Percentiles rank a stretch among this genome's conserved stretches.
Evolutionary conservation across 495 filamentous ascomycete species (phyloP).

Genomic region (Annulohypoxylon bovei): DNA sequence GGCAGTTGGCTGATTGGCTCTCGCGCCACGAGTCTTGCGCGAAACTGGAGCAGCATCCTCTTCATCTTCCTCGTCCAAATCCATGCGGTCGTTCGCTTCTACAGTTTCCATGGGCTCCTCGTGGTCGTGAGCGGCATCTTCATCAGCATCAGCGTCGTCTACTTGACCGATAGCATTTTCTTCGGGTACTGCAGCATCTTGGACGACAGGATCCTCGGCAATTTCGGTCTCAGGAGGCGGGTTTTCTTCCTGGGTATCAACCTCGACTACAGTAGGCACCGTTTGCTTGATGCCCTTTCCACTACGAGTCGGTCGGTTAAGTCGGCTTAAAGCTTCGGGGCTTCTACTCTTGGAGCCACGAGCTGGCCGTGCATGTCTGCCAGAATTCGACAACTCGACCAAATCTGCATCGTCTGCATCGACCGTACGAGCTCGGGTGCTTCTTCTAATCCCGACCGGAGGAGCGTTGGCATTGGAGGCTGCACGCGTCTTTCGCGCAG

Average conservation of each 20-base stretch:
- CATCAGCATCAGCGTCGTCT: slow-evolving; percentile 40
- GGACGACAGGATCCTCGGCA: slow-evolving; percentile 35
- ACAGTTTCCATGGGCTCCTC: slow-evolving; percentile 51
- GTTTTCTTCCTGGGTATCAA: slow-evolving; percentile 64
- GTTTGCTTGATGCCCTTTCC: slow-evolving; percentile 70
- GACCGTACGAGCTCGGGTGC: slow-evolving; percentile 57
- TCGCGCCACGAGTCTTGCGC: slow-evolving; percentile 60
- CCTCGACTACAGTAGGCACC: slow-evolving; percentile 65
- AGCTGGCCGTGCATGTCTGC: slow-evolving; percentile 72
- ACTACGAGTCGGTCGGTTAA: slow-evolving; percentile 63
- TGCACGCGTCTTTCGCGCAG: slow-evolving; percentile 29
- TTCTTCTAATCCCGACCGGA: slow-evolving; percentile 51
- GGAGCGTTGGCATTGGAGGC: slow-evolving; percentile 22
- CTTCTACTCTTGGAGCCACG: slow-evolving; percentile 63
- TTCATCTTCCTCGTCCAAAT: slow-evolving; percentile 75
- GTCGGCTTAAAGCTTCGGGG: slow-evolving; percentile 65
- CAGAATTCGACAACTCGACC: slow-evolving; percentile 74
- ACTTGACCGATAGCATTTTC: slow-evolving; percentile 40
- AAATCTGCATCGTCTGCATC: slow-evolving; percentile 46
- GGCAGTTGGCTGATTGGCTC: slow-evolving; percentile 42
- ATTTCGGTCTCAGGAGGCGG: slow-evolving; percentile 21
- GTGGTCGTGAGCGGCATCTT: slow-evolving; percentile 52
- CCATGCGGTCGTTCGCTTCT: slow-evolving; percentile 60
- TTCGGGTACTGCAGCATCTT: slow-evolving; percentile 54
- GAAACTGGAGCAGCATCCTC: slow-evolving; percentile 64